These are phyloP conservation scores for Clonostachys solani DNA, from an alignment of 2,329 filamentous ascomycete species.

Conservation along the genomic window DNA sequence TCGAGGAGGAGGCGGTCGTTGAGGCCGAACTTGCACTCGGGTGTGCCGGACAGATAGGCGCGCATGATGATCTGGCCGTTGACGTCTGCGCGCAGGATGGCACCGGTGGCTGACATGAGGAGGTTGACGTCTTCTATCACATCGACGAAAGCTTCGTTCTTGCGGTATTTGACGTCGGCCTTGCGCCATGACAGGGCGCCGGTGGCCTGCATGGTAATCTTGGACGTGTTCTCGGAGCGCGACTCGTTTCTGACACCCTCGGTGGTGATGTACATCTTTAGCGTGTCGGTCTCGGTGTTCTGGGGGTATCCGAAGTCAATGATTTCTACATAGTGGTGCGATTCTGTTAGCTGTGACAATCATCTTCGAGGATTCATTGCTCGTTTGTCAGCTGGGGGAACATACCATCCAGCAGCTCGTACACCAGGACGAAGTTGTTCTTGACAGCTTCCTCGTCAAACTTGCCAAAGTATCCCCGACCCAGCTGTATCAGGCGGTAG, in stretches of 20 bases:
- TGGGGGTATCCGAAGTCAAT: slow-evolving; percentile 98
- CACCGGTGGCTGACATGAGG: slow-evolving; percentile 96
- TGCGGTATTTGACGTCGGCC: slow-evolving; percentile 96
- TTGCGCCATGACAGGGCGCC: slow-evolving; percentile 96
- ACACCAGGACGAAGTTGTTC: slow-evolving; percentile 99
- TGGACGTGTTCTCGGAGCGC: slow-evolving; percentile 85
- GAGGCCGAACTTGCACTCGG: slow-evolving; percentile 97
- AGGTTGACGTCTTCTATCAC: slow-evolving; percentile 99
- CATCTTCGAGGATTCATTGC: neutral
- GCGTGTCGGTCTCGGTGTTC: slow-evolving; percentile 96
- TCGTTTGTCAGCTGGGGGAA: slow-evolving; percentile 1
- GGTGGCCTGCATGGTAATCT: slow-evolving; percentile 99
- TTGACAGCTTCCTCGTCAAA: slow-evolving; percentile 99
- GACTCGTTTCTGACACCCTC: slow-evolving; percentile 94
- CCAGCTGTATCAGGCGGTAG: slow-evolving; percentile 84
- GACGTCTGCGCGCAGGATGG: slow-evolving; percentile 91
- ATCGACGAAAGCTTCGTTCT: slow-evolving; percentile 99
- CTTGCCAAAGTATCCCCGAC: slow-evolving; percentile 96
- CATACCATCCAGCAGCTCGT: slow-evolving; percentile 89
- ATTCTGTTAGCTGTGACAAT: neutral
- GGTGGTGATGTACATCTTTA: slow-evolving; percentile 99
- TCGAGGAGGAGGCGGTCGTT: slow-evolving; percentile 95
- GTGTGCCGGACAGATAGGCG: slow-evolving; percentile 91
- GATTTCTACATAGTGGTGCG: slow-evolving; percentile 61
- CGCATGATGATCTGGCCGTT: slow-evolving; percentile 98